Base-by-base conservation (phyloP, 805 yeast species). In the Kluyveromyces siamensis region DNA sequence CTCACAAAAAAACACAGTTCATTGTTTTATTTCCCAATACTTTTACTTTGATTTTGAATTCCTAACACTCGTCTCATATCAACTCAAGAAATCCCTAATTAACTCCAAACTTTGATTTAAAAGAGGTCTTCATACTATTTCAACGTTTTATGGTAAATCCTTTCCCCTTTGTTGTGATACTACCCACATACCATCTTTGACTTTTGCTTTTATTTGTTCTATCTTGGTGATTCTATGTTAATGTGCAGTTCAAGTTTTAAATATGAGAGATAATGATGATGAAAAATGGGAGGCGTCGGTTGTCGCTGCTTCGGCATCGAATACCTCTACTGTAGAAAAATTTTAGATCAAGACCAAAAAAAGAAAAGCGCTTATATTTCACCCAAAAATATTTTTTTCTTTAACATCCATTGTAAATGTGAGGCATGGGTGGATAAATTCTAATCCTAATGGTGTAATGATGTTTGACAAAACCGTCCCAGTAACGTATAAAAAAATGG, bases 101-200 rank as follows among this genome's bases (percentile, higher is more conserved):
- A 2, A 30, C 14, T 30, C 14, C 35, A 30, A 5, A 11, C 11
- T 30, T 30, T 8, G 35, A 30, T 30, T 13, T 11, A 5, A 30
- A 30, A 30, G 14, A 11, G 35, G 14, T 10, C 14, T 30, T 30
- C 14, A 11, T 8, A 30, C 14, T 11, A 5, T 30, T 13, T 13
- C 8, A 5, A 30, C 35, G 35, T 30, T 13, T 19, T 8, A 25
- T 40, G 10, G 18, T 41, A 14, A 13, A n/a, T 41, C 13, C 25
- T 11, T 9, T 13, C 25, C 36, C 25, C 2, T 41, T 41, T 14
- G 36, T 14, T 27, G 6, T 25, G 14, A 9, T 27, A 18, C 11
- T 25, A 44, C 13, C 37, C 44, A 53, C 56, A 53, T 53, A 53
- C 56, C 56, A 53, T 53, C 44, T 51, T 53, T 51, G 50, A 50